phyloP scores from a whole-genome alignment of 768 basidiomycete species.

The Phanerochaete carnosa region DNA sequence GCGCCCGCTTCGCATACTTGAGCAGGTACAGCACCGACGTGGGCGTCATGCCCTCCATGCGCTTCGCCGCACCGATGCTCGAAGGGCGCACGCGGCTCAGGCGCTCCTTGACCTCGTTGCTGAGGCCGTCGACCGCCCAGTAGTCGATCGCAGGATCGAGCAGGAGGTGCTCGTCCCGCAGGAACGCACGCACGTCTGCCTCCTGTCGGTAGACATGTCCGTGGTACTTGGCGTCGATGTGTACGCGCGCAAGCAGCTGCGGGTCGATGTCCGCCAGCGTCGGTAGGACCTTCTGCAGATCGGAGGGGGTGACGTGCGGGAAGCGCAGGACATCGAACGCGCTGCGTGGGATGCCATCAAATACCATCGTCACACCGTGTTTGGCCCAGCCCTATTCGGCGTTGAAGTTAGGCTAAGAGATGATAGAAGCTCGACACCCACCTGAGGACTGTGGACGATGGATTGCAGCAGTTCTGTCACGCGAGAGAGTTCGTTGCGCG shows the following conservation, averaged over 20 bases:
- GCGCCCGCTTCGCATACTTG: conserved; percentile 46
- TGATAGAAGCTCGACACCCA: conserved; percentile 32
- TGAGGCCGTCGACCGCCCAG: conserved; percentile 57
- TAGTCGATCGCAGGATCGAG: conserved; percentile 77
- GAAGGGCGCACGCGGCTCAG: conserved; percentile 58
- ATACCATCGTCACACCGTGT: conserved; percentile 36
- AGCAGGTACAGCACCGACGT: conserved; percentile 66
- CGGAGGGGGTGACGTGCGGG: conserved; percentile 43
- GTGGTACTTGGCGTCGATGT: conserved; percentile 67
- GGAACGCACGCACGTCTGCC: conserved; percentile 71
- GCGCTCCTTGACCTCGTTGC: conserved; percentile 70
- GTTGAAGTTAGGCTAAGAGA: conserved; percentile 18
- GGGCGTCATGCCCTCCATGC: conserved; percentile 94
- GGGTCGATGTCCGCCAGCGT: conserved; percentile 48
- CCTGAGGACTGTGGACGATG: conserved; percentile 33
- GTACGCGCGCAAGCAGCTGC: conserved; percentile 53
- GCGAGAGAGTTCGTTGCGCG: conserved; percentile 31
- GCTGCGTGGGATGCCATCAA: conserved; percentile 50
- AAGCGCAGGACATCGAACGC: conserved; percentile 72
- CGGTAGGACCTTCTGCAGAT: conserved; percentile 44
- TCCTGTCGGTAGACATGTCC: conserved; percentile 67
- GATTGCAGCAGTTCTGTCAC: conserved; percentile 34
- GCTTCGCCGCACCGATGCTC: conserved; percentile 83
- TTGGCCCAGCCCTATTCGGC: conserved; percentile 32
- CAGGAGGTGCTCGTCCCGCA: conserved; percentile 68